phyloP scores from a whole-genome alignment of 306 rosid genomes.

The Quercus suber region DNA sequence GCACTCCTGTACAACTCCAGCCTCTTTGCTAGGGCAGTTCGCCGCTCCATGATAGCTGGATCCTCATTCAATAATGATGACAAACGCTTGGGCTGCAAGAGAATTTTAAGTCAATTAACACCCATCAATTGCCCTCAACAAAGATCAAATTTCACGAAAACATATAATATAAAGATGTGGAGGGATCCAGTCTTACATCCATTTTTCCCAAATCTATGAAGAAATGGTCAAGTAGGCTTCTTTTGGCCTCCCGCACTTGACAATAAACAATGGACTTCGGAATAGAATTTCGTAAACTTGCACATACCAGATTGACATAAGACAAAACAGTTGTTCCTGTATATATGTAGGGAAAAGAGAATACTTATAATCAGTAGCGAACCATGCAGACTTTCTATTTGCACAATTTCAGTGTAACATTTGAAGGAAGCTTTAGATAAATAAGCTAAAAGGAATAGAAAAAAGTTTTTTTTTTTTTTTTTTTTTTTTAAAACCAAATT shows the following conservation, averaged over 20 bases:
- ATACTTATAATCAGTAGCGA: too few relatives aligned
- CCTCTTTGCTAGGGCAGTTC: slow-evolving; percentile 70
- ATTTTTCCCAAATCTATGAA: slow-evolving; percentile 76
- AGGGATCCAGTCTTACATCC: slow-evolving; percentile 46
- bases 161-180: background rate
- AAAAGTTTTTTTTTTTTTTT: background rate
- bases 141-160: slow-evolving; percentile 1
- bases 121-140: background rate
- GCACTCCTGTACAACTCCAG: slow-evolving; percentile 88
- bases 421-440: background rate
- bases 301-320: slow-evolving; percentile 81
- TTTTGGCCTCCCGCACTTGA: slow-evolving; percentile 92
- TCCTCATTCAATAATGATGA: slow-evolving; percentile 87
- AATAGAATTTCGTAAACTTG: slow-evolving; percentile 71
- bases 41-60: slow-evolving; percentile 89
- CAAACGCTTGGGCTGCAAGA: slow-evolving; percentile 59
- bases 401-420: too few relatives aligned
- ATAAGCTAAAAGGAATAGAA: background rate
- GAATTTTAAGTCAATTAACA: background rate
- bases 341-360: background rate
- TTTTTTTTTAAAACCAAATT: background rate
- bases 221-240: slow-evolving; percentile 79
- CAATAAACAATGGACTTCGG: slow-evolving; percentile 85
- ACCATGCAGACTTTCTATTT: too few relatives aligned
- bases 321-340: slow-evolving; percentile 79